Base-by-base conservation (phyloP, 176 grass and related monocot species). In the Hyparrhenia diplandra region DNA sequence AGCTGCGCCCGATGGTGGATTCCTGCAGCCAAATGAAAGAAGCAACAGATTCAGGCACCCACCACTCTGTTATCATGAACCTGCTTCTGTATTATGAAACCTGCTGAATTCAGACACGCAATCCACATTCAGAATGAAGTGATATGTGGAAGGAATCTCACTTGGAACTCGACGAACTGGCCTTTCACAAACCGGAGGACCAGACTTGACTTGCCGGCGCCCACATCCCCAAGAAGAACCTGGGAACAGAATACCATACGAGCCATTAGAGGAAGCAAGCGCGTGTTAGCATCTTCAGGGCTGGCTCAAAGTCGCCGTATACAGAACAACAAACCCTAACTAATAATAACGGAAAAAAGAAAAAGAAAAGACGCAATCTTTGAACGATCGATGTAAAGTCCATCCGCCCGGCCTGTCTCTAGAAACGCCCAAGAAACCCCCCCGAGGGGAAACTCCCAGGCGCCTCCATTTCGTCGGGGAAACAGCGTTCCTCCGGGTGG, bases 91-190 rank as follows among this genome's bases (percentile, higher is more conserved):
- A 55, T 28, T 35, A 30, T 1, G 13, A 21, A 34, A 71, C n/a
- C 5, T 59, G 6, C n/a, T 13, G 17, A 64, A 64, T 57, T 74
- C 52, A 62, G 31, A 34, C 1, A 7, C n/a, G n/a, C 5, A 81
- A 55, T 55, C 29, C 69, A 63, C 12, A 9, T 12, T 17, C 4
- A 23, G 31, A 63, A 27, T 52, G 55, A 59, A 58, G 18, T 40
- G 2, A 12, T 57, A 10, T 23, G 8, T 57, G 17, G 27, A n/a
- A n/a, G n/a, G n/a, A 75, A 76, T 62, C 52, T 68, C 27, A 99
- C 96, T 87, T 99, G 96, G 83, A 99, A 99, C 73, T 99, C 96
- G 69, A 99, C 87, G 85, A 95, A 99, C 83, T 99, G 96, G 59
- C 96, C 96, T n/a, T 95, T 99, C 2, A 99, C 92, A 59, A 99